phyloP scores from a whole-genome alignment of 805 yeast genomes.

The Lipomyces kockii region DNA sequence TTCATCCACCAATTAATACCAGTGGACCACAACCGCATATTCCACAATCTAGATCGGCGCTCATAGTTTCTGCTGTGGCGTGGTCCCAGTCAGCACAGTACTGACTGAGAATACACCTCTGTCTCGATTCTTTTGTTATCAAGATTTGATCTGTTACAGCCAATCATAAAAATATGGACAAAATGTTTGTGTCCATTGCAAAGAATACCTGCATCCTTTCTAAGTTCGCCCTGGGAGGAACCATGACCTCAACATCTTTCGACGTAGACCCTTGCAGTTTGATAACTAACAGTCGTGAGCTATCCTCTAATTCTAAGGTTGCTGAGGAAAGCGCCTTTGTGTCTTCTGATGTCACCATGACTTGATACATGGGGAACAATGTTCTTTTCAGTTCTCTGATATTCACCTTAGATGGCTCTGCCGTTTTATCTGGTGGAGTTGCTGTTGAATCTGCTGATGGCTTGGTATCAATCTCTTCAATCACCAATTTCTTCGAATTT shows the following conservation, averaged over 20 bases:
- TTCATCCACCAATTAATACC: neutral
- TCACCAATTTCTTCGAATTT: neutral
- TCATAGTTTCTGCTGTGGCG: neutral
- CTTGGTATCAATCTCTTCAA: conserved; percentile 10
- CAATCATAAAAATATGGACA: conserved; percentile 27
- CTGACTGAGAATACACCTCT: neutral
- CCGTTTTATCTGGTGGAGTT: neutral
- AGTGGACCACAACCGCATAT: neutral
- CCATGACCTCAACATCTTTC: neutral
- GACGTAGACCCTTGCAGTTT: neutral
- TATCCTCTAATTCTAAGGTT: conserved; percentile 9
- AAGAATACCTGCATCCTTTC: conserved; percentile 14
- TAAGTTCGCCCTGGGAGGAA: conserved; percentile 11
- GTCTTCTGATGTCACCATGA: neutral
- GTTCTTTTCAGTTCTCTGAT: conserved; percentile 12
- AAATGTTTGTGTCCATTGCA: conserved; percentile 13
- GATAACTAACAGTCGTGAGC: conserved; percentile 3
- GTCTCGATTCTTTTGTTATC: neutral
- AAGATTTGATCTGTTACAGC: neutral
- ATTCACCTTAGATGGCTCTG: neutral
- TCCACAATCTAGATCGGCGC: neutral
- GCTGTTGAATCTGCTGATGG: neutral
- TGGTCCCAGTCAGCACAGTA: too few relatives aligned
- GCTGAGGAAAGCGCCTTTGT: conserved; percentile 15
- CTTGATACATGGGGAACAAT: conserved; percentile 14